Evolutionary conservation across 495 filamentous ascomycete species (phyloP), one percentile per base, ranked within the genome.

Genomic region (Daldinia grandis): DNA sequence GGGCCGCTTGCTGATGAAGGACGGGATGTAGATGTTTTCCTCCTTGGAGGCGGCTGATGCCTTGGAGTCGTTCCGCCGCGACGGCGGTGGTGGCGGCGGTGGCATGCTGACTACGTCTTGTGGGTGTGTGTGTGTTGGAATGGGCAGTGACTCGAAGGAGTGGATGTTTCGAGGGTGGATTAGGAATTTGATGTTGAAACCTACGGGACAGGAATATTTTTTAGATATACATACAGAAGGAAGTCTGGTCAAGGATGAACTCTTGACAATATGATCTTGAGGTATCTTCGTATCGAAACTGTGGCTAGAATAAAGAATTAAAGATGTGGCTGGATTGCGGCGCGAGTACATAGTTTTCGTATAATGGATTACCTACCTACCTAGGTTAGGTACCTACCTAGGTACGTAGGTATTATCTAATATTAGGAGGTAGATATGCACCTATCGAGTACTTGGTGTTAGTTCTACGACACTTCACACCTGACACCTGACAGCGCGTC

Each of bases 21-120:
- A 87, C 9, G 95, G 95, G 79, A 99, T 99, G 85, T 99, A 99
- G 81, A 98, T 94, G 87, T 99, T 99, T 79, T 91, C 90, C 79
- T 93, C 91, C 74, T 94, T 93, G 62, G 83, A 86, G 55, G 87
- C 83, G 21, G 85, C 82, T 51, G 82, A 86, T 8, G 85, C 81
- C 35, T 78, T 81, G 31, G 68, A 62, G 69, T 73, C 71, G 56
- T 70, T 69, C 37, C 73, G 76, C 58, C 77, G 73, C 50, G 76
- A 73, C 31, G 79, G 76, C 58, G 79, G 78, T 10, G 77, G 75
- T 14, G 80, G 79, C 7, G 78, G 76, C 15, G 78, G 76, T 7
- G 78, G 72, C 69, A 62, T 42, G 25, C 38, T 40, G 51, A 17
- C 15, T 40, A 15, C 5, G 38, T 40, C 5, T 40, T n/a, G 25